phyloP scores from a whole-genome alignment of 148 eudicot species.

The Mesembryanthemum crystallinum region DNA sequence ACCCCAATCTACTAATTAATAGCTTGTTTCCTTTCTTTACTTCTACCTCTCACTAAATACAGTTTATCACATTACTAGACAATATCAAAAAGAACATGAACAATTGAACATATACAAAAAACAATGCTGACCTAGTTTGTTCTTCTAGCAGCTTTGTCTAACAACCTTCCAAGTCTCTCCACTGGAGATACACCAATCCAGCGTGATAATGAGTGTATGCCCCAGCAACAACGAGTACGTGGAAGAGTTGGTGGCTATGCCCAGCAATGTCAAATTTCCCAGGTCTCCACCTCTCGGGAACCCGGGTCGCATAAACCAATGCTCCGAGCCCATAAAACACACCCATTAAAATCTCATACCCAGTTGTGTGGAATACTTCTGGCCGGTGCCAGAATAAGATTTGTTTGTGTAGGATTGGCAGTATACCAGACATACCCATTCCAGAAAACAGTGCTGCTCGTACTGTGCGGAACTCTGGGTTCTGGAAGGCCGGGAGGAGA shows the following conservation, averaged over 20 bases:
- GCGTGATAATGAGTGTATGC: constrained; percentile 89
- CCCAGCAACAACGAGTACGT: constrained; percentile 80
- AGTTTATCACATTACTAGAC: background rate
- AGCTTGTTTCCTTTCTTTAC: background rate
- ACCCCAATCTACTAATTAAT: background rate
- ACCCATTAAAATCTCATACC: constrained; percentile 86
- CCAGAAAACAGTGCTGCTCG: constrained; percentile 71
- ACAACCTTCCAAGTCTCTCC: constrained; percentile 92
- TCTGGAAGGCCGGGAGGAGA: constrained; percentile 74
- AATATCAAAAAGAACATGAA: background rate
- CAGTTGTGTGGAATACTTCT: constrained; percentile 75
- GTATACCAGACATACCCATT: constrained; percentile 76
- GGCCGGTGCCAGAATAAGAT: constrained; percentile 66
- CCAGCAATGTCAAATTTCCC: constrained; percentile 96
- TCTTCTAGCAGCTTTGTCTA: constrained; percentile 2
- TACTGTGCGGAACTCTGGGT: constrained; percentile 53
- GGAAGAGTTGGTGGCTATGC: constrained; percentile 89
- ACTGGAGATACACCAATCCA: constrained; percentile 74
- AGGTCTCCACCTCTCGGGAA: constrained; percentile 96
- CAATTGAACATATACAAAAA: constrained; percentile 4
- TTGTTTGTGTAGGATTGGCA: constrained; percentile 77
- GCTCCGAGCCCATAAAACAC: constrained; percentile 74
- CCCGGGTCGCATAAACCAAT: constrained; percentile 63
- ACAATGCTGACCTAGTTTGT: background rate
- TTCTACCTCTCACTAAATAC: constrained; percentile 9